These are phyloP conservation scores for Gryganskiella cystojenkinii DNA, from an alignment of 192 early-diverging fungal genomes.

Conservation along the genomic window DNA sequence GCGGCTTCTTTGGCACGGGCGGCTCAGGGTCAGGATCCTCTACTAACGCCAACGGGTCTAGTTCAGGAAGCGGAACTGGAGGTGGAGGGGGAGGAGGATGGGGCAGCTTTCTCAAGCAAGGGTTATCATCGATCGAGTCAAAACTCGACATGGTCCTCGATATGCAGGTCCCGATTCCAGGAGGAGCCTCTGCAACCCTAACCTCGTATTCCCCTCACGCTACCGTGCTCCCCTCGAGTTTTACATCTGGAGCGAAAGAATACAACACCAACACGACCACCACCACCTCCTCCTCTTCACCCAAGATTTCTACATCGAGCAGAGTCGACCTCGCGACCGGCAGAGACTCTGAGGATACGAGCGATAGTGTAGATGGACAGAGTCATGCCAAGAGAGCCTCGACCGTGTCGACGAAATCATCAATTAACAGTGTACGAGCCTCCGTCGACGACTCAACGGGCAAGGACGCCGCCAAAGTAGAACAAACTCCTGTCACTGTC, in stretches of 20 bases:
- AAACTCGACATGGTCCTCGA: slow-evolving; percentile 81
- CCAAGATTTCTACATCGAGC: no score
- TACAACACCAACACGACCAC: no score
- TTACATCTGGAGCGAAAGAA: no score
- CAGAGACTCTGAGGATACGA: neutral
- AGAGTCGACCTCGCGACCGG: no score
- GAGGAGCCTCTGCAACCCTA: slow-evolving; percentile 13
- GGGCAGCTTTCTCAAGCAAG: slow-evolving; percentile 79
- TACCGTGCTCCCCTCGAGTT: slow-evolving; percentile 17
- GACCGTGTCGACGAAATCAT: no score
- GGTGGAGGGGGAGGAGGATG: slow-evolving; percentile 45
- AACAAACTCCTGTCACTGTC: slow-evolving; percentile 25
- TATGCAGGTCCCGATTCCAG: slow-evolving; percentile 58
- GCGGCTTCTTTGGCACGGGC: slow-evolving; percentile 34
- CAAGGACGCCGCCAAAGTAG: neutral
- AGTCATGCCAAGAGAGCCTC: no score
- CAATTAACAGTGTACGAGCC: neutral
- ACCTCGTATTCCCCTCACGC: slow-evolving; percentile 40
- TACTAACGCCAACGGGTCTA: slow-evolving; percentile 26
- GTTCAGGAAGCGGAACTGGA: slow-evolving; percentile 2
- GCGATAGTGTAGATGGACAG: neutral
- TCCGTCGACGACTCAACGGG: slow-evolving; percentile 8
- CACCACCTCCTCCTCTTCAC: no score
- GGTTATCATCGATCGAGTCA: slow-evolving; percentile 79
- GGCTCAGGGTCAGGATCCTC: slow-evolving; percentile 16